A percentile compares a stretch with the other conserved stretches of the same genome.
phyloP scores from a whole-genome alignment of 306 rosid species.

The Coriaria nepalensis region DNA sequence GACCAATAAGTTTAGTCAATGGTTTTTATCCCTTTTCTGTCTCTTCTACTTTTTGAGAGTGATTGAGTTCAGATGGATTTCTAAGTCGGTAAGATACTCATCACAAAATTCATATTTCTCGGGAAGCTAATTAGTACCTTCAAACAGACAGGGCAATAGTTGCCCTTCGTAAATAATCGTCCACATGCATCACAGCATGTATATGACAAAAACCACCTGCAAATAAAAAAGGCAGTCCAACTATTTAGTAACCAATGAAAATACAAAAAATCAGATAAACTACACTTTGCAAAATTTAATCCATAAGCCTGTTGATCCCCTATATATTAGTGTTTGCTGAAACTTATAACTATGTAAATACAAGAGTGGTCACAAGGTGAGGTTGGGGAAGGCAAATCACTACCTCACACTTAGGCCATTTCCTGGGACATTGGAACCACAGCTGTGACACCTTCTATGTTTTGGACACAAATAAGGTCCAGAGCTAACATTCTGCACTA shows the following conservation, averaged over 20 bases:
- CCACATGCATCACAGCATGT: conserved; percentile 99
- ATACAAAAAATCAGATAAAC: too few relatives aligned
- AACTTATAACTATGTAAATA: too few relatives aligned
- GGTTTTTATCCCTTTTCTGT: conserved; percentile 2
- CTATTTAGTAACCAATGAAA: too few relatives aligned
- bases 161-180: conserved; percentile 91
- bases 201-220: conserved; percentile 95
- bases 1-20: conserved; percentile 12
- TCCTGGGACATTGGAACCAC: conserved; percentile 92
- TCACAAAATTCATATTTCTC: background rate
- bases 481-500: conserved; percentile 73
- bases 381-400: background rate
- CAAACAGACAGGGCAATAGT: conserved; percentile 96
- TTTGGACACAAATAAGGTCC: conserved; percentile 95
- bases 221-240: conserved; percentile 8
- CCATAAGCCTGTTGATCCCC: too few relatives aligned
- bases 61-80: background rate
- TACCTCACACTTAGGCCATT: conserved; percentile 97
- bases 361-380: too few relatives aligned
- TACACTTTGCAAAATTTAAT: too few relatives aligned
- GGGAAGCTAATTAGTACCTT: conserved; percentile 37
- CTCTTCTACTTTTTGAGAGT: background rate
- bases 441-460: conserved; percentile 91
- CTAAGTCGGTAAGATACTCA: too few relatives aligned
- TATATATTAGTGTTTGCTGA: too few relatives aligned